Evolutionary conservation across 176 grass and related monocot genomes (phyloP).

Genomic region (Tillandsia leiboldiana): DNA sequence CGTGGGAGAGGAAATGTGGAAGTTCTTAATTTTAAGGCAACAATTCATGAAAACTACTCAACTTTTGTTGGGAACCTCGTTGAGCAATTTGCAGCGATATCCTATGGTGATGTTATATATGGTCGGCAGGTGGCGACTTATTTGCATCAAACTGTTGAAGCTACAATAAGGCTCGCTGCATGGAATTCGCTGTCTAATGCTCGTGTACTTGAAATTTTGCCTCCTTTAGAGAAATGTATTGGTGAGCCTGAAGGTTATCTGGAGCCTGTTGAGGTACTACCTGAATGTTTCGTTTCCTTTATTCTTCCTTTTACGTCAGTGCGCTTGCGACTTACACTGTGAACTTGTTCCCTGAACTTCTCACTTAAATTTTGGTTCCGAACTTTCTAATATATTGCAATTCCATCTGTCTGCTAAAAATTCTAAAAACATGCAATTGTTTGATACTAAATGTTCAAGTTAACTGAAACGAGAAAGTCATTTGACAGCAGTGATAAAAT

Average conservation of each 20-base stretch:
- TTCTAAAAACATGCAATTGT: not conserved
- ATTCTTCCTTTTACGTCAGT: constrained; percentile 10
- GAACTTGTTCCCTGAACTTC: too few relatives aligned
- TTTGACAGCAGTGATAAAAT: not conserved
- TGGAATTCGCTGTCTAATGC: constrained; percentile 70
- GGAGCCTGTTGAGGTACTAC: constrained; percentile 77
- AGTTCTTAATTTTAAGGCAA: constrained; percentile 67
- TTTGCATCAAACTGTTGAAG: constrained; percentile 63
- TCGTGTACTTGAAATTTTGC: constrained; percentile 68
- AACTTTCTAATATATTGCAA: too few relatives aligned
- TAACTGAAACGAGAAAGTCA: not conserved
- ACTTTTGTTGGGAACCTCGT: constrained; percentile 73
- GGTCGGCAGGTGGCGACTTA: constrained; percentile 87
- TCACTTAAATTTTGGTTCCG: too few relatives aligned
- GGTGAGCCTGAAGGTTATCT: constrained; percentile 57
- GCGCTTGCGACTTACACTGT: not conserved
- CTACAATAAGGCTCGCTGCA: constrained; percentile 40
- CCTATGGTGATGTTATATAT: constrained; percentile 72
- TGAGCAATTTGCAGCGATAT: constrained; percentile 75
- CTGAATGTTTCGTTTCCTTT: constrained; percentile 7
- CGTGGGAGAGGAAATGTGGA: constrained; percentile 13
- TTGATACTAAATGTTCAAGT: not conserved
- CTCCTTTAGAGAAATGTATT: constrained; percentile 63
- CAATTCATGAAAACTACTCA: constrained; percentile 77
- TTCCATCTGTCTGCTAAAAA: too few relatives aligned